Base-by-base conservation (phyloP, 208 protist species). In the Angomonas deanei region DNA sequence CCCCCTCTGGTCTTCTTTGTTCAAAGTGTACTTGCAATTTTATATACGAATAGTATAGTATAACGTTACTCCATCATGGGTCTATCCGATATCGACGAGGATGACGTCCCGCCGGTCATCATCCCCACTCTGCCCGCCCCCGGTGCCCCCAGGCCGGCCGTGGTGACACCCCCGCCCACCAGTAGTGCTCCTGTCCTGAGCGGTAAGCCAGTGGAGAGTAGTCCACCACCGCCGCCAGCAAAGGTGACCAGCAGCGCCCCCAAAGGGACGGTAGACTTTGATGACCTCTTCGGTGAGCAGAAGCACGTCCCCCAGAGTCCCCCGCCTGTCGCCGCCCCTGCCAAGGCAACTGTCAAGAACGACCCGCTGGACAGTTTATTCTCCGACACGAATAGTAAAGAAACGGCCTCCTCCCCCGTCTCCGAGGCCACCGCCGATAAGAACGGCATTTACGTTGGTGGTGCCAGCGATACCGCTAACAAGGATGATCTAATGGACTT, bases 1-100 rank as follows among this genome's bases (percentile, higher is more conserved):
- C 24, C 21, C 27, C 31, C 66, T 61, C 26, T 64, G 46, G 5
- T 17, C 19, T 53, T 53, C 23, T 53, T 53, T 53, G 5, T 53
- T 53, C 8, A 17, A 28, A 21, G 8, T 53, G 5, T 53, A 17
- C n/a, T n/a, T n/a, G n/a, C n/a, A n/a, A n/a, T n/a, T n/a, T n/a
- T n/a, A n/a, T n/a, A n/a, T n/a, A n/a, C n/a, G n/a, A n/a, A n/a
- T n/a, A n/a, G n/a, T n/a, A n/a, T n/a, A 5, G 5, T 5, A 21
- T 53, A 21, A 28, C n/a, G 8, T 53, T 17, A 21, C 47, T 10
- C 23, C n/a, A 53, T 53, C 47, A 91, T 94, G 82, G 78, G 85
- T 21, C 74, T 94, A 30, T 85, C 80, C 4, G 86, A 95, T 61
- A 88, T 94, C 59, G 84, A 91, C 46, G 82, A 90, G 61, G 82